Base-by-base conservation (phyloP, 2,329 filamentous ascomycete genomes). In the Fusarium fujikuroi region DNA sequence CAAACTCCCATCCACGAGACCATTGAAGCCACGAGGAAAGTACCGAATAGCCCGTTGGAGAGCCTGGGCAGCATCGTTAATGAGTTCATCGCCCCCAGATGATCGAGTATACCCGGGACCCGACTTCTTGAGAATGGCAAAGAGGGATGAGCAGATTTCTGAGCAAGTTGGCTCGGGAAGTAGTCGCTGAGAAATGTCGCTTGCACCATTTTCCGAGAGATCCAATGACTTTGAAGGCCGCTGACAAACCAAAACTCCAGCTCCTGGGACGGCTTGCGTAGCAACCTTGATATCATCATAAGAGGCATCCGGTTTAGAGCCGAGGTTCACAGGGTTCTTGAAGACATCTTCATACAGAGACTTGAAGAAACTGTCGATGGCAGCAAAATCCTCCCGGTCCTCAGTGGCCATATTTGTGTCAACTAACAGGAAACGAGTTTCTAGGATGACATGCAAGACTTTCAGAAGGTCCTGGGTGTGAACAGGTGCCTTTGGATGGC, bases 391-490 rank as follows among this genome's bases (percentile, higher is more conserved):
- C 40, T 75, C 77, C 52, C 79, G 81, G 30, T 83, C 85, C 44
- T 80, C 81, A n/a, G 69, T 72, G 7, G 77, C 78, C 74, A 83
- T 78, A 2, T 78, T 73, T 10, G 74, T 69, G 19, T 80, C 78
- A 16, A 83, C 77, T 5, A 87, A 78, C 7, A 84, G 74, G 36
- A 84, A 76, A 7, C 87, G 81, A 5, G 85, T 84, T 69, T 85
- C 85, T 28, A 90, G 79, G 12, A 89, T 78, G 3, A 87, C 85
- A 58, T 87, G 86, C 9, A 90, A 73, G 4, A 90, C 80, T 23
- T 84, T 83, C 5, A 90, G 75, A 3, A 90, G 81, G 65, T 89
- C 86, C n/a, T 84, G 83, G 36, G 84, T 85, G 66, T 90, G 88
- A 6, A 83, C 80, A 9, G 83, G 77, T 2, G 87, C 86, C 73